phyloP scores from a whole-genome alignment of 192 early-diverging fungal species.

The Gryganskiella cystojenkinii region DNA sequence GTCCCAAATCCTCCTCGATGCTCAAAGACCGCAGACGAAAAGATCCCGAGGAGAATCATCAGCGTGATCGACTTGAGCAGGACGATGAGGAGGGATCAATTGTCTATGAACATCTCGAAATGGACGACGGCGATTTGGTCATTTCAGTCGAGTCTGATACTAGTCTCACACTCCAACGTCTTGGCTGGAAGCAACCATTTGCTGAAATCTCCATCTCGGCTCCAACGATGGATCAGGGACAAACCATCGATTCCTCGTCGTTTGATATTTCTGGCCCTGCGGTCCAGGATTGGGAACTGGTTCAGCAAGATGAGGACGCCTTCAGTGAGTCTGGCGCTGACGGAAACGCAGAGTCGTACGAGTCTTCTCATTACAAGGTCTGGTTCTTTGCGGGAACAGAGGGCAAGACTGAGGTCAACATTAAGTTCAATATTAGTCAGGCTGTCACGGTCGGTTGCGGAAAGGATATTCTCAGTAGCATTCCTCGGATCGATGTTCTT shows the following conservation, averaged over 20 bases:
- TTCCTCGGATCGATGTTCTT: slow-evolving; percentile 21
- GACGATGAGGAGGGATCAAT: slow-evolving; percentile 8
- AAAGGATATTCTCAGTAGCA: slow-evolving; percentile 30
- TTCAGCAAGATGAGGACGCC: neutral
- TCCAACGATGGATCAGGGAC: slow-evolving; percentile 2
- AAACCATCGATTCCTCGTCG: slow-evolving; percentile 10
- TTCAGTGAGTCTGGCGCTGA: neutral
- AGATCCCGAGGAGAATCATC: slow-evolving; percentile 42
- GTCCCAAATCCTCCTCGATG: slow-evolving; percentile 32
- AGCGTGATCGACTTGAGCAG: neutral
- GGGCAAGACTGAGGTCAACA: slow-evolving; percentile 13
- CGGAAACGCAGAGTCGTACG: neutral
- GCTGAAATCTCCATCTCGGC: slow-evolving; percentile 16
- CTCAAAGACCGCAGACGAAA: slow-evolving; percentile 39
- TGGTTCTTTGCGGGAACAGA: slow-evolving; percentile 39
- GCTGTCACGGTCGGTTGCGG: slow-evolving; percentile 40
- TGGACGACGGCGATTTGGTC: slow-evolving; percentile 39
- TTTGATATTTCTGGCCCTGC: slow-evolving; percentile 22
- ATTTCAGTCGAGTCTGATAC: slow-evolving; percentile 17
- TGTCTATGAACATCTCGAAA: slow-evolving; percentile 41
- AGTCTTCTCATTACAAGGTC: slow-evolving; percentile 13
- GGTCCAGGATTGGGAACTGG: slow-evolving; percentile 34
- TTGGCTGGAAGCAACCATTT: slow-evolving; percentile 46
- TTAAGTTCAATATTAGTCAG: slow-evolving; percentile 25
- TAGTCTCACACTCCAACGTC: slow-evolving; percentile 18